Evolutionary conservation across 768 basidiomycete species (phyloP), one percentile per base, ranked within the genome.

Genomic region (Hydnum rufescens): DNA sequence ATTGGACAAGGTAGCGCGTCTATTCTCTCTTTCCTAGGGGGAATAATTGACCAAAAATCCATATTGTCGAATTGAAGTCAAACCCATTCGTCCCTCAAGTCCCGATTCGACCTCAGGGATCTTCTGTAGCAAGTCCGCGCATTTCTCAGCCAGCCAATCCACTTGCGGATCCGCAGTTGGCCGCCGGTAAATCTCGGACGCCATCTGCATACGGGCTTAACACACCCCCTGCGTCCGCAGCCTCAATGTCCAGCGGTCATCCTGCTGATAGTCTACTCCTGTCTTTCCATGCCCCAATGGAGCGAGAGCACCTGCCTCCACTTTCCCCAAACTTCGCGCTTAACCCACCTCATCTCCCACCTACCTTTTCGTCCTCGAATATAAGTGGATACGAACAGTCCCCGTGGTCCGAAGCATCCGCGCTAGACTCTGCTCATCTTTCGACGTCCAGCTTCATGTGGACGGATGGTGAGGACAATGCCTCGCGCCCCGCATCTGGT

Each of bases 1-100:
- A 25, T 25, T 47, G 13, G 44, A 47, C 44, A 47, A 47, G 44
- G 44, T 47, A 39, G 13, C 36, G 36, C 36, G 36, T 39, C 36
- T 39, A 13, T 39, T 39, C 13, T 13, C 36, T 22, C 36, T 39
- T 39, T 39, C 36, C 36, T 39, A 13, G n/a, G n/a, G n/a, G n/a
- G n/a, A n/a, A n/a, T n/a, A n/a, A n/a, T n/a, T n/a, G n/a, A n/a
- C n/a, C n/a, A n/a, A n/a, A n/a, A n/a, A n/a, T n/a, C n/a, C n/a
- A n/a, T n/a, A n/a, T n/a, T n/a, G n/a, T n/a, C n/a, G n/a, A n/a
- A n/a, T n/a, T n/a, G n/a, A 13, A 39, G 36, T 39, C 36, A 39
- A 39, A 39, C 22, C 22, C 22, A 22, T 22, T 22, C 36, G 22
- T 39, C 36, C 36, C 36, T 39, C 36, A 39, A 39, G 22, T 39